Conservation (phyloP, 1,284 basidiomycete genomes). For the Cutaneotrichosporon sp. region DNA sequence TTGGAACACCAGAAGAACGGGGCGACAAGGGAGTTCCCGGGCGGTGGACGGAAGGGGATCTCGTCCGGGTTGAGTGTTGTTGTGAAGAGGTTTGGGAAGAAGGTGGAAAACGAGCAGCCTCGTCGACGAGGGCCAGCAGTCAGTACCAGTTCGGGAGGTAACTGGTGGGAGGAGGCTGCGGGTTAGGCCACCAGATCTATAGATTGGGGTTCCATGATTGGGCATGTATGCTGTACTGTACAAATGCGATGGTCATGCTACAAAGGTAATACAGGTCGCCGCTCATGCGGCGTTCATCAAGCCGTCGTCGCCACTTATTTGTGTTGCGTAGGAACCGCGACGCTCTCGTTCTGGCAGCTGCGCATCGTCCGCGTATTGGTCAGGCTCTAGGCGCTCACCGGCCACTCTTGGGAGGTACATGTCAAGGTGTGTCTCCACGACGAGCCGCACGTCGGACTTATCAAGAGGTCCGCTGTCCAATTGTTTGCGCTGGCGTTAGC, state of each 20-base stretch:
- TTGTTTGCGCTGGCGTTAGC: slow-evolving; percentile 14
- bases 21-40: slow-evolving; percentile 49
- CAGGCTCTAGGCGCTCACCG: no score
- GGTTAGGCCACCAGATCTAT: not conserved
- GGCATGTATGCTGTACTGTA: not conserved
- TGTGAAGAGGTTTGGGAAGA: slow-evolving; percentile 44
- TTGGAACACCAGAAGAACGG: slow-evolving; percentile 25
- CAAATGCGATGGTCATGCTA: not conserved
- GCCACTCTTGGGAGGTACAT: slow-evolving; percentile 46
- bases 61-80: slow-evolving; percentile 68
- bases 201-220: not conserved
- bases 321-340: no score
- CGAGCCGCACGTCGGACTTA: slow-evolving; percentile 32
- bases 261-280: not conserved
- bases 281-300: no score
- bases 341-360: no score
- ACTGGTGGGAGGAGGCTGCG: slow-evolving; percentile 20
- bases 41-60: slow-evolving; percentile 61
- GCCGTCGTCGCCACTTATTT: no score
- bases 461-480: slow-evolving; percentile 22
- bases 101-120: slow-evolving; percentile 23
- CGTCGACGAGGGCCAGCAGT: slow-evolving; percentile 12
- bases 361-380: no score
- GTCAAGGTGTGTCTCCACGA: slow-evolving; percentile 36
- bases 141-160: slow-evolving; percentile 4